Percentiles rank a stretch among this genome's conserved stretches.
phyloP scores from a whole-genome alignment of 2,329 filamentous ascomycete genomes.

The Pestalotiopsis sp. region DNA sequence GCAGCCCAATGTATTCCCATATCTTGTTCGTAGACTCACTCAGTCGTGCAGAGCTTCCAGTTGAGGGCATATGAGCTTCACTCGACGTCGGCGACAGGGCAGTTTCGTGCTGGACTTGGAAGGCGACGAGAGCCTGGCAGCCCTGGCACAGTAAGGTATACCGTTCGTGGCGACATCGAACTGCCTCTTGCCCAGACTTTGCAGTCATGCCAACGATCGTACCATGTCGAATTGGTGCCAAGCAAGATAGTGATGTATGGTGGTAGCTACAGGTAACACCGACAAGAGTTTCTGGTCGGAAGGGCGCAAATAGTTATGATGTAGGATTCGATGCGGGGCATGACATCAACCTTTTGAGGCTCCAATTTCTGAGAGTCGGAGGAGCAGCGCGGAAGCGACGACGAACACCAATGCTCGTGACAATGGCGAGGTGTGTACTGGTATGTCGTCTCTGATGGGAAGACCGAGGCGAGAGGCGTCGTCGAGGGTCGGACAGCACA shows the following conservation, averaged over 20 bases:
- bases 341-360: constrained; percentile 13
- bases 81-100: too few relatives aligned
- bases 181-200: too few relatives aligned
- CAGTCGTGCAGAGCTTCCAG: too few relatives aligned
- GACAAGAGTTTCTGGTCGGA: neutral
- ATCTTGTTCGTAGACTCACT: too few relatives aligned
- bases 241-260: neutral
- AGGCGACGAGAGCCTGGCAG: too few relatives aligned
- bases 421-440: neutral
- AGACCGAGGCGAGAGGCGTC: neutral
- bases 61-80: too few relatives aligned
- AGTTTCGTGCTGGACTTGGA: too few relatives aligned
- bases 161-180: too few relatives aligned
- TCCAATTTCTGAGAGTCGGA: neutral
- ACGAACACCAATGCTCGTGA: neutral
- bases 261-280: neutral
- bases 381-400: neutral
- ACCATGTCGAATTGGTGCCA: neutral
- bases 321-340: constrained; percentile 23
- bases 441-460: neutral
- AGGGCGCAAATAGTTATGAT: constrained; percentile 4
- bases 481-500: neutral
- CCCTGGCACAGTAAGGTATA: too few relatives aligned
- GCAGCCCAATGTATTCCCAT: too few relatives aligned
- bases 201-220: neutral